These are phyloP conservation scores for Sporormia fimetaria DNA, from an alignment of 495 filamentous ascomycete genomes.

Conservation along the genomic window DNA sequence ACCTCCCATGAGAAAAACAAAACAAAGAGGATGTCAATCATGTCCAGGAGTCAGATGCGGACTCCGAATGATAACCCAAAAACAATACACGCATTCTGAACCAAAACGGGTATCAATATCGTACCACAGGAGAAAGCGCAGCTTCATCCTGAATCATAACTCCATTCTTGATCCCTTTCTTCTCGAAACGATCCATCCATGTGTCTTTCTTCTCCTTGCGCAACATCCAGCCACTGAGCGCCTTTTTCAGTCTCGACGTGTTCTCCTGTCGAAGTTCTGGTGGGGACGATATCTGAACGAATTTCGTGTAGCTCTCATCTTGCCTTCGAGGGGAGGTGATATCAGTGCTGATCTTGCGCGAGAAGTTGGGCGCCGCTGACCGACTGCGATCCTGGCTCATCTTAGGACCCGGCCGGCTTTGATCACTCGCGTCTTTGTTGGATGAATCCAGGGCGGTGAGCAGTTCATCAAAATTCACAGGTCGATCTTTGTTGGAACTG, in stretches of 20 bases:
- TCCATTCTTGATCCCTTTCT: constrained; percentile 19
- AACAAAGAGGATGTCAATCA: too few species aligned
- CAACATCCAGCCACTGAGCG: constrained; percentile 26
- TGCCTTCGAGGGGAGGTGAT: constrained; percentile 1
- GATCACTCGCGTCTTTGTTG: constrained; percentile 1
- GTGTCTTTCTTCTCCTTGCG: constrained; percentile 23
- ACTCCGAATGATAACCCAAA: too few species aligned
- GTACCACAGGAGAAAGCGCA: constrained; percentile 25
- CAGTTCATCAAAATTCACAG: constrained; percentile 20
- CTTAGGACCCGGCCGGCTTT: constrained; percentile 9
- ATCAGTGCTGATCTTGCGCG: constrained; percentile 26
- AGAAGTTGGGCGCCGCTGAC: constrained; percentile 16
- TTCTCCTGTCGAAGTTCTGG: constrained; percentile 2
- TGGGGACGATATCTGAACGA: constrained; percentile 6
- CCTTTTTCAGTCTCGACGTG: constrained; percentile 15
- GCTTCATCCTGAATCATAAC: constrained; percentile 27
- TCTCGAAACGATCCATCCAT: constrained; percentile 28
- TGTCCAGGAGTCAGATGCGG: too few species aligned
- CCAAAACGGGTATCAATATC: constrained; percentile 29
- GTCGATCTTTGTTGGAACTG: background rate
- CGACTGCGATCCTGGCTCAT: constrained; percentile 7
- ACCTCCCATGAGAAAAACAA: too few species aligned
- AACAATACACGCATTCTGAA: too few species aligned
- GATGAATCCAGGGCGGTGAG: constrained; percentile 13
- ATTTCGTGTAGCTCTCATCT: constrained; percentile 5